Base-by-base conservation (phyloP, 495 filamentous ascomycete genomes). In the Penicillium dipodomyicola region DNA sequence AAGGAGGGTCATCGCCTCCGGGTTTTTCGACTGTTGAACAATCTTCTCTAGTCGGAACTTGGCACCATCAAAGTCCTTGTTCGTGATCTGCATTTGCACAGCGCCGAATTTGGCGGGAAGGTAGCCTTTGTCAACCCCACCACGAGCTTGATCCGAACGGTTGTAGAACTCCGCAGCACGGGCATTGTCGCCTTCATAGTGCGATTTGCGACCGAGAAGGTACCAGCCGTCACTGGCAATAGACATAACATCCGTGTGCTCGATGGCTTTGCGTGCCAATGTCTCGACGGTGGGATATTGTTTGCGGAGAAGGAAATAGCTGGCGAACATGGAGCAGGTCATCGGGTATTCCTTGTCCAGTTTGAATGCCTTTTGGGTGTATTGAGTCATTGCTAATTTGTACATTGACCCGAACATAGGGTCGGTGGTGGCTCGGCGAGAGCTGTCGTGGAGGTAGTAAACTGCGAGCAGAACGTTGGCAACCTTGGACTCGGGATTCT, bases 171-270 rank as follows among this genome's bases (percentile, higher is more conserved):
- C 90, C 11, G 76, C 77, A 6, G 94, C 92, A 41, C 80, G 84
- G 11, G 85, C 72, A 20, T 79, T 64, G 49, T 96, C 84, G 27
- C 77, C 74, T 57, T 81, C 77, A 40, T 88, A 89, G 71, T 98
- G 94, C 58, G 89, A 86, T 65, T 95, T 96, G 43, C 92, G 80
- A 12, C 90, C 94, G 14, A 97, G 84, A 4, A 96, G 74, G 72
- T 96, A 97, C 91, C 91, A 97, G 20, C 93, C 94, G 64, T 98
- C 94, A 68, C 91, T 96, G 2, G 92, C 92, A 67, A 97, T 89
- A 12, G 90, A 87, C 70, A 95, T 92, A 58, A 97, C 92, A 67
- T 98, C 94, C 3, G 93, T 97, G 56, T 89, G 84, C 65, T 96
- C 89, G 58, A 97, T 96, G 2, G 95, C 92, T 69, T 93, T 94